Percentiles rank a stretch among this genome's conserved stretches.
These are phyloP conservation scores for Curvularia lunata DNA, from an alignment of 2,329 filamentous ascomycete species.

Conservation along the genomic window DNA sequence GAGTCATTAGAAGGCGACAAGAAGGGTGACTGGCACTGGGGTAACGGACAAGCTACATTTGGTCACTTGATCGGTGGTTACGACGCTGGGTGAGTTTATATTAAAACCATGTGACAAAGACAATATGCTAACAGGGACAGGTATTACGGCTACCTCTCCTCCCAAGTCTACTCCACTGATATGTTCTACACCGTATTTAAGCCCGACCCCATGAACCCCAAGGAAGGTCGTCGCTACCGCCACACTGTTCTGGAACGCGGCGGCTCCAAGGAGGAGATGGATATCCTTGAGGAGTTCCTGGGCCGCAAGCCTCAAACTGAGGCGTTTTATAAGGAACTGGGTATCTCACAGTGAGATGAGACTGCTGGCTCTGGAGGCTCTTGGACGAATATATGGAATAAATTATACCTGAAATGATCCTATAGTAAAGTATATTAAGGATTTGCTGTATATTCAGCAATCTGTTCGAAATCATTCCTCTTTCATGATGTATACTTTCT, in stretches of 20 bases:
- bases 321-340: constrained; percentile 80
- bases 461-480: too few relatives aligned
- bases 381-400: too few relatives aligned
- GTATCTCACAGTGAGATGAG: constrained; percentile 48
- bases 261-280: constrained; percentile 81
- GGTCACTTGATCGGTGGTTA: constrained; percentile 85
- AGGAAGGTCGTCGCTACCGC: constrained; percentile 76
- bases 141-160: constrained; percentile 72
- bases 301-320: constrained; percentile 77
- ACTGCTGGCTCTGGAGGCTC: too few relatives aligned
- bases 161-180: constrained; percentile 81
- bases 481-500: too few relatives aligned
- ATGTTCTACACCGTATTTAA: constrained; percentile 87
- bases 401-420: too few relatives aligned
- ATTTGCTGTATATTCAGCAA: too few relatives aligned
- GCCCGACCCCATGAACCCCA: constrained; percentile 76
- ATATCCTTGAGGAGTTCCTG: constrained; percentile 77
- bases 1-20: constrained; percentile 63
- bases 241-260: constrained; percentile 80
- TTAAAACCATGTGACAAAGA: neutral
- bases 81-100: constrained; percentile 67
- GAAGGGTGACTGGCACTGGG: constrained; percentile 63
- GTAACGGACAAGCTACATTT: constrained; percentile 79
- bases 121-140: constrained; percentile 21
- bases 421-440: too few relatives aligned